Conservation (phyloP, 2,329 filamentous ascomycete genomes). For the Fusarium euwallaceae region DNA sequence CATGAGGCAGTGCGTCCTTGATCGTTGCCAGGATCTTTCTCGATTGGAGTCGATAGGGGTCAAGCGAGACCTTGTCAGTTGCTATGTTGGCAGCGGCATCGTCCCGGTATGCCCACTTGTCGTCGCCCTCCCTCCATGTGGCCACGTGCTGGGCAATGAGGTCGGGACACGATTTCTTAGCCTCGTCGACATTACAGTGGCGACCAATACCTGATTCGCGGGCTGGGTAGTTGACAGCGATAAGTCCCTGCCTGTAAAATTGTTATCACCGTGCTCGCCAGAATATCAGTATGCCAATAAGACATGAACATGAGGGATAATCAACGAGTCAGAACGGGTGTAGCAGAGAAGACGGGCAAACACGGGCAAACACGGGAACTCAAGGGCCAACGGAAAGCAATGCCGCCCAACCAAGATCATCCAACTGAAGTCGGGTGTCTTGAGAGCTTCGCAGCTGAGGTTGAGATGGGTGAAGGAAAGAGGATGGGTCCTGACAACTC, state of each 20-base stretch:
- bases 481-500: background rate
- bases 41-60: conserved; percentile 90
- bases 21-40: conserved; percentile 84
- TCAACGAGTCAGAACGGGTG: background rate
- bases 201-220: conserved; percentile 83
- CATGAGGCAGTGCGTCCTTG: conserved; percentile 76
- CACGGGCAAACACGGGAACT: background rate
- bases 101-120: conserved; percentile 90
- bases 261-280: conserved; percentile 28
- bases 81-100: conserved; percentile 84
- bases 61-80: conserved; percentile 93
- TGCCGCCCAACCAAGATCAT: background rate
- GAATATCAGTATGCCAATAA: background rate
- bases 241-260: conserved; percentile 80
- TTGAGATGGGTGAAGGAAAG: background rate
- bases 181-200: conserved; percentile 84
- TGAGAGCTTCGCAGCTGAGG: background rate
- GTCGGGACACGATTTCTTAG: conserved; percentile 86
- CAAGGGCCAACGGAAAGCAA: background rate
- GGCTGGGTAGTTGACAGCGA: conserved; percentile 96
- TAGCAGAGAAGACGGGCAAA: background rate
- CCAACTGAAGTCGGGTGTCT: background rate
- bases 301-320: background rate
- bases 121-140: conserved; percentile 93
- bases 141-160: conserved; percentile 93